Base-by-base conservation (phyloP, 768 basidiomycete species). In the Boletellus ananas region DNA sequence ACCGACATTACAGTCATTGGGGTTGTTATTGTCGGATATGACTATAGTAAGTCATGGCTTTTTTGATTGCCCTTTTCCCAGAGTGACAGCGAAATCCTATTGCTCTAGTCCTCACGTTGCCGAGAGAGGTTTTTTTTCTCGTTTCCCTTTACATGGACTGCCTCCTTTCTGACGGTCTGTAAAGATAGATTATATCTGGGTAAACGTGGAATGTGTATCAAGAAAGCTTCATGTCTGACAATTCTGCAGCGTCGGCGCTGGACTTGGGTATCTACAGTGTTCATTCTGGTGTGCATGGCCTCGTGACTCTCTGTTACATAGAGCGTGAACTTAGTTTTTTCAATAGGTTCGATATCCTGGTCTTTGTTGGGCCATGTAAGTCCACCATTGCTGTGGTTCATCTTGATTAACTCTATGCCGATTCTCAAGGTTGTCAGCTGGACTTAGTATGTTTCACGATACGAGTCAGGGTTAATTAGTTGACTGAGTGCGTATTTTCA, bases 181-280 rank as follows among this genome's bases (percentile, higher is more conserved):
- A 13, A 33, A 43, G 46, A 34, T 47, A 16, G 38, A 47, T 7
- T 45, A 45, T 18, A 13, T 45, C 27, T 45, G 45, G 45, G 45
- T 37, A 27, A 37, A 23, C 3, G 3, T 17, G 31, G 2, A 21
- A 13, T 12, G 20, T 17, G 8, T n/a, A 21, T 20, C 12, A 4
- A 34, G 17, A 13, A 20, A 21, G 43, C 6, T 8, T 18, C 31
- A 6, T 4, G 31, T 20, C 12, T 34, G 20, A 40, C 21, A 47
- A 5, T 11, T 12, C 11, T 16, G 25, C 31, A 47, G 46, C 8
- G 16, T 31, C 39, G 36, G 18, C 13, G 5, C 2, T 47, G 46
- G 46, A 21, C 37, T 14, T 47, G 29, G 46, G 34, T 47, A 12
- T 47, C 46, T 12, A 18, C 17, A 16, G 14, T 49, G 1, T 49